Evolutionary conservation across 2,329 filamentous ascomycete species (phyloP).

Genomic region (Epichloe sp.): DNA sequence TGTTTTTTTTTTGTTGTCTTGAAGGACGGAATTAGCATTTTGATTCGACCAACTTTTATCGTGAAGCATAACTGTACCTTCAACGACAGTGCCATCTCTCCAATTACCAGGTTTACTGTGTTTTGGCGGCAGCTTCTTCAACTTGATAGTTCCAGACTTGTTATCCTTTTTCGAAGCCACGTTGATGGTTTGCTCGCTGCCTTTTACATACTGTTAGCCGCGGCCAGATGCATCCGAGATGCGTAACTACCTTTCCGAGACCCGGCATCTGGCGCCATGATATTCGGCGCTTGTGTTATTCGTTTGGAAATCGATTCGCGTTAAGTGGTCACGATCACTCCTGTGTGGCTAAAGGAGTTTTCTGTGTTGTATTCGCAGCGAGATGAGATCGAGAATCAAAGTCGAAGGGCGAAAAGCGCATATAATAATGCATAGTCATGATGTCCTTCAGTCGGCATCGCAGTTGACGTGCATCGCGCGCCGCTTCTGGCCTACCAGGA

Average conservation of each 20-base stretch:
- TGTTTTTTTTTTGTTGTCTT: constrained; percentile 43
- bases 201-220: constrained; percentile 1
- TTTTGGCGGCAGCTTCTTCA: constrained; percentile 51
- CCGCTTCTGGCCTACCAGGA: not conserved
- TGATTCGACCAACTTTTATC: not conserved
- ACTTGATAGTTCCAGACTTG: constrained; percentile 41
- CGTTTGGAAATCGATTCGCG: not conserved
- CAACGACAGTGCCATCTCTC: constrained; percentile 52
- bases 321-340: not conserved
- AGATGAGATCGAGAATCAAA: not conserved
- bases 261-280: constrained; percentile 11
- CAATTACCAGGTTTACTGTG: constrained; percentile 57
- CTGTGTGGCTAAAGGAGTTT: not conserved
- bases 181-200: constrained; percentile 43
- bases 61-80: constrained; percentile 32
- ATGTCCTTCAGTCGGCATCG: not conserved
- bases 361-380: not conserved
- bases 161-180: constrained; percentile 43
- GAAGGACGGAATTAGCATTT: not conserved
- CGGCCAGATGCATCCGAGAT: not conserved
- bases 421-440: not conserved
- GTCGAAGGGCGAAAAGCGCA: not conserved
- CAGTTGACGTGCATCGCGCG: not conserved
- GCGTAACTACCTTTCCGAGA: constrained; percentile 17
- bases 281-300: not conserved